Evolutionary conservation across 768 basidiomycete species (phyloP).

Genomic region (Auricularia heimuer): DNA sequence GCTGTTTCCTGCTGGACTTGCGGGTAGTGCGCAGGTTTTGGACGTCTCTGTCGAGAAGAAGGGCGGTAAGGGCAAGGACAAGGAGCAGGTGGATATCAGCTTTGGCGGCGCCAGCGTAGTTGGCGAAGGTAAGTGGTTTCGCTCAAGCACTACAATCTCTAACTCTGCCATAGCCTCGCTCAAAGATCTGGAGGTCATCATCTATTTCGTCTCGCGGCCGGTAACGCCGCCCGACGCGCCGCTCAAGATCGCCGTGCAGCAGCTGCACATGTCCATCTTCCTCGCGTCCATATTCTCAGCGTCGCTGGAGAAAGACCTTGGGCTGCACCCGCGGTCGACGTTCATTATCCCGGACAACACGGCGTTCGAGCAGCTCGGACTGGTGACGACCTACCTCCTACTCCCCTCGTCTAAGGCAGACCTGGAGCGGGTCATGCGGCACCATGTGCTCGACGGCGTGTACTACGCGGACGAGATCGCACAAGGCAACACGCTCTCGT

Average conservation of each 20-base stretch:
- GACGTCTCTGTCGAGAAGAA: slow-evolving; percentile 54
- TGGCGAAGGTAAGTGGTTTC: slow-evolving; percentile 37
- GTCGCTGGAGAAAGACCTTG: slow-evolving; percentile 60
- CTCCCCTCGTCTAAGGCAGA: slow-evolving; percentile 68
- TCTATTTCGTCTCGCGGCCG: slow-evolving; percentile 84
- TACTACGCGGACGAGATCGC: slow-evolving; percentile 56
- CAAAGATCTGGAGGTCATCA: slow-evolving; percentile 56
- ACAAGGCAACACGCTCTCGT: slow-evolving; percentile 61
- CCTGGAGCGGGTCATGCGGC: slow-evolving; percentile 73
- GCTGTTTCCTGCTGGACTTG: slow-evolving; percentile 60
- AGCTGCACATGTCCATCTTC: slow-evolving; percentile 82
- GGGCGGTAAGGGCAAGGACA: slow-evolving; percentile 24
- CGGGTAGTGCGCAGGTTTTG: slow-evolving; percentile 60
- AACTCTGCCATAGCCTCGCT: background rate
- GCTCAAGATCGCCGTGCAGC: slow-evolving; percentile 69
- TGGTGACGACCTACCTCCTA: slow-evolving; percentile 82
- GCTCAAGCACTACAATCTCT: background rate
- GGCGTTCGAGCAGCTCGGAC: slow-evolving; percentile 83
- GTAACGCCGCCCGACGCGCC: slow-evolving; percentile 75
- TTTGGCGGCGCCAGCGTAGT: slow-evolving; percentile 81
- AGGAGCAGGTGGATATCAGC: slow-evolving; percentile 39
- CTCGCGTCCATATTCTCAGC: slow-evolving; percentile 86
- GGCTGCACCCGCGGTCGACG: slow-evolving; percentile 58
- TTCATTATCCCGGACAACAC: slow-evolving; percentile 80
- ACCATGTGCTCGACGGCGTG: slow-evolving; percentile 71